Percentiles rank a stretch among this genome's conserved stretches.
phyloP scores from a whole-genome alignment of 805 yeast genomes.

The Candida dajiaensis region DNA sequence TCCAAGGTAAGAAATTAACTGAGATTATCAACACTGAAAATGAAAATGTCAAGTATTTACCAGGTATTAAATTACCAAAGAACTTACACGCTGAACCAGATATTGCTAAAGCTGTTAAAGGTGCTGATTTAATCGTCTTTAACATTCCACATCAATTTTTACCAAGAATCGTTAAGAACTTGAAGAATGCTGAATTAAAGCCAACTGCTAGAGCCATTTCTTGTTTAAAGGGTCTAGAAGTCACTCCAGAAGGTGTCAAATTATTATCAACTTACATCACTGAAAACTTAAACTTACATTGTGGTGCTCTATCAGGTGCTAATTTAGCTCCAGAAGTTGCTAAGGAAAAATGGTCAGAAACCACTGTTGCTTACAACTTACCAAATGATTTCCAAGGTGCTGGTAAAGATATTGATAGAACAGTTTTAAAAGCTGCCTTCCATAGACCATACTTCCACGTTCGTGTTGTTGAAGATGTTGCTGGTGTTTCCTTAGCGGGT shows the following conservation, averaged over 20 bases:
- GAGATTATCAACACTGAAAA: slow-evolving; percentile 86
- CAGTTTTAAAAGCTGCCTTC: slow-evolving; percentile 73
- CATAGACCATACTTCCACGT: slow-evolving; percentile 99
- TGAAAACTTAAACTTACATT: slow-evolving; percentile 75
- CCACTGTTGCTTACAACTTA: slow-evolving; percentile 84
- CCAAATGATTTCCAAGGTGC: slow-evolving; percentile 54
- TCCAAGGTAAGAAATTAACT: slow-evolving; percentile 68
- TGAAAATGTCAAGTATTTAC: slow-evolving; percentile 92
- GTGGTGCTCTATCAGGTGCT: slow-evolving; percentile 97
- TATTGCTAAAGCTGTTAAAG: slow-evolving; percentile 66
- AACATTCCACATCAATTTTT: slow-evolving; percentile 97
- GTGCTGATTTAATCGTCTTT: slow-evolving; percentile 83
- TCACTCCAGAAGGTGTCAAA: slow-evolving; percentile 77
- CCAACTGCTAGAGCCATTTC: slow-evolving; percentile 81
- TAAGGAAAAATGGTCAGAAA: slow-evolving; percentile 91
- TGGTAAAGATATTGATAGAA: slow-evolving; percentile 53
- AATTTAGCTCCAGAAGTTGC: slow-evolving; percentile 98
- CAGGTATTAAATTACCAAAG: slow-evolving; percentile 79
- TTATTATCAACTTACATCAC: slow-evolving; percentile 75
- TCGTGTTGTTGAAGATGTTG: slow-evolving; percentile 84
- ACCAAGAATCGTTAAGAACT: slow-evolving; percentile 65
- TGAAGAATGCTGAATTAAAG: slow-evolving; percentile 62
- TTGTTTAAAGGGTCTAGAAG: slow-evolving; percentile 88
- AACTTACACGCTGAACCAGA: slow-evolving; percentile 88
- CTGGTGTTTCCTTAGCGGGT: slow-evolving; percentile 95